Evolutionary conservation across 1,284 basidiomycete genomes (phyloP), one percentile per base, ranked within the genome.

Genomic region (Ganoderma leucocontextum): DNA sequence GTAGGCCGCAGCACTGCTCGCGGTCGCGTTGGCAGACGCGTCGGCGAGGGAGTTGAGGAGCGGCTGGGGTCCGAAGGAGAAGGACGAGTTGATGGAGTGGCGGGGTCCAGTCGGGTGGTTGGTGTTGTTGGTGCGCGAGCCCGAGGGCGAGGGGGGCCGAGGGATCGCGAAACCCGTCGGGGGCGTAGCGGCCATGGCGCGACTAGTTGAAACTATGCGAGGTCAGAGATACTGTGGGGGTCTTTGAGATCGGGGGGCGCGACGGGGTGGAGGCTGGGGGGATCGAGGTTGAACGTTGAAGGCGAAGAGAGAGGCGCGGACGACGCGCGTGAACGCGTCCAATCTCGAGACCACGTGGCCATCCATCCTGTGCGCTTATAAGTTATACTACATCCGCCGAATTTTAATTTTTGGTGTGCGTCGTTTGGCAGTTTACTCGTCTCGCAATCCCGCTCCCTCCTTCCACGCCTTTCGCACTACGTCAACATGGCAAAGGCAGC

Each of bases 1-100:
- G 58, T 82, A 79, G 72, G 85, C 83, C 19, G 88, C 88, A 22
- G 86, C 79, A 10, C 83, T 83, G 76, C 87, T 89, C 29, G 85
- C 81, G 74, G 90, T 89, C 9, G 84, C 85, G 22, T 52, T 52
- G 1, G 29, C 52, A 2, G 52, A 55, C 17, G 52, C 52, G 67
- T 87, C 88, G 60, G 87, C 80, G 72, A 90, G 89, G 0, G 90
- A 90, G 76, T 91, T 87, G 42, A 92, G 84, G 29, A 94, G 84
- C 19, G 87, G 86, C 74, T 91, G 89, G 17, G 93, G 93, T 33
- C 90, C 92, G 75, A 94, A 92, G 0, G 93, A 94, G 82, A 95
- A 95, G 5, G 92, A 92, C 15, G 91, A 91, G 74, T 91, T 90
- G 53, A 95, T 86, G 9, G 92, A 94, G 63, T 85, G 84, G 41